Evolutionary conservation across 108 stramenopile genomes (phyloP).

Genomic region (Parietichytrium sp.): DNA sequence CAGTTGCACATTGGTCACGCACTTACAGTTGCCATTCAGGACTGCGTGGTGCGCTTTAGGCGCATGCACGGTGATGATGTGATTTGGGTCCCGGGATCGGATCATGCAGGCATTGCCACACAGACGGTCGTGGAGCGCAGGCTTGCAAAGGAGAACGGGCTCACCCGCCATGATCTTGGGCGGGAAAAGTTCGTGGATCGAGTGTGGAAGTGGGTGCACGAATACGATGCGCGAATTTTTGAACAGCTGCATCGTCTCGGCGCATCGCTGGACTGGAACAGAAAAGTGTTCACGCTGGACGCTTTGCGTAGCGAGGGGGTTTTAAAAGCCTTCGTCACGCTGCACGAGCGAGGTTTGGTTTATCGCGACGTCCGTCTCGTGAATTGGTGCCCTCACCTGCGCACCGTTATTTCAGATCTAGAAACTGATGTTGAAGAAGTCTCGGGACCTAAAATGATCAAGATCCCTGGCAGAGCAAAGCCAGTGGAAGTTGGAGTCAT

Average conservation of each 20-base stretch:
- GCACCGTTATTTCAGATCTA: constrained; percentile 93
- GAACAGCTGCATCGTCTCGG: constrained; percentile 87
- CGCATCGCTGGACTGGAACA: constrained; percentile 94
- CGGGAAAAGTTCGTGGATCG: constrained; percentile 80
- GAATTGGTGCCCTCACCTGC: constrained; percentile 95
- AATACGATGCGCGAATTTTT: constrained; percentile 92
- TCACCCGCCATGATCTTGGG: constrained; percentile 76
- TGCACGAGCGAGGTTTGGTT: constrained; percentile 89
- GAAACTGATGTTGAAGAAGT: constrained; percentile 75
- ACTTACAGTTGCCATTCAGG: constrained; percentile 95
- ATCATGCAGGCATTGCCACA: constrained; percentile 99
- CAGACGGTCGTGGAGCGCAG: constrained; percentile 92
- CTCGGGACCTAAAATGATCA: neutral
- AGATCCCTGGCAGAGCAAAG: neutral
- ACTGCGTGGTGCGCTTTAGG: constrained; percentile 92
- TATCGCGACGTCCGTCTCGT: constrained; percentile 95
- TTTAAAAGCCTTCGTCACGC: constrained; percentile 85
- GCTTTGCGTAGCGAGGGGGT: constrained; percentile 77
- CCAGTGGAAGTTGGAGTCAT: constrained; percentile 73
- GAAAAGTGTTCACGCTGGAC: constrained; percentile 98
- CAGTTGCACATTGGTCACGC: constrained; percentile 99
- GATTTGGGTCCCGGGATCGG: constrained; percentile 93
- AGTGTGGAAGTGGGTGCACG: constrained; percentile 86
- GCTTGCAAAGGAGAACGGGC: constrained; percentile 69
- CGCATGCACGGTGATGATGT: constrained; percentile 94